Base-by-base conservation (phyloP, 2,329 filamentous ascomycete species). In the Arthrobotrys conoides region DNA sequence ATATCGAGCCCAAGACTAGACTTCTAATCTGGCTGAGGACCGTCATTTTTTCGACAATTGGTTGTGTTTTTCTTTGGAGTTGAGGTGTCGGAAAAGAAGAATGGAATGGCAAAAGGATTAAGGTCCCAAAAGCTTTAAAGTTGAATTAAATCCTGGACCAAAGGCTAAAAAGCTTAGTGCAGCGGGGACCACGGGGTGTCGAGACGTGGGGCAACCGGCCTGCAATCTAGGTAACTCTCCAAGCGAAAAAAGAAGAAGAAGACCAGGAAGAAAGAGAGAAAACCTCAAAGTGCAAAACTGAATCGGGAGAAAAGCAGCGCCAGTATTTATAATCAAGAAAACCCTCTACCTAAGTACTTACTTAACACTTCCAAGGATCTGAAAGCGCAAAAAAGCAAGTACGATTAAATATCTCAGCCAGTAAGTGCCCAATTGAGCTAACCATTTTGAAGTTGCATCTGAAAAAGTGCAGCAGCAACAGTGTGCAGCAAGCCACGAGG, bases 11-110 rank as follows among this genome's bases (percentile, higher is more conserved):
- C 6, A 41, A n/a, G 18, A 53, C 9, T 0, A 67, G 18, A 27
- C 46, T 67, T 30, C 20, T 53, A n/a, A 55, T 27, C 27, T 67
- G 63, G 30, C 44, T 67, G 14, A 67, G n/a, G 27, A 67, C 57
- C 12, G 57, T 61, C 57, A 61, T 61, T 20, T 61, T 61, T 36
- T 41, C 38, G 16, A n/a, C 14, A n/a, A 16, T 41, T 16, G 38
- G 38, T 12, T 41, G 38, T 16, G 10, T 16, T 41, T 41, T 41
- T 41, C n/a, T 41, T 9, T 38, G 14, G 5, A 41, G 1, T 12
- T n/a, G 38, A 5, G 38, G 14, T 27, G 27, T 51, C 9, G 8
- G 2, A 53, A 16, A 53, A 6, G 22, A 27, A 20, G 20, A 10
- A 53, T 41, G 2, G 14, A 27, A 16, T 53, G 8, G 1, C 30